A percentile compares a stretch with the other conserved stretches of the same genome.
Conservation (phyloP, 164 flowering plant species). For the Protea cynaroides region DNA sequence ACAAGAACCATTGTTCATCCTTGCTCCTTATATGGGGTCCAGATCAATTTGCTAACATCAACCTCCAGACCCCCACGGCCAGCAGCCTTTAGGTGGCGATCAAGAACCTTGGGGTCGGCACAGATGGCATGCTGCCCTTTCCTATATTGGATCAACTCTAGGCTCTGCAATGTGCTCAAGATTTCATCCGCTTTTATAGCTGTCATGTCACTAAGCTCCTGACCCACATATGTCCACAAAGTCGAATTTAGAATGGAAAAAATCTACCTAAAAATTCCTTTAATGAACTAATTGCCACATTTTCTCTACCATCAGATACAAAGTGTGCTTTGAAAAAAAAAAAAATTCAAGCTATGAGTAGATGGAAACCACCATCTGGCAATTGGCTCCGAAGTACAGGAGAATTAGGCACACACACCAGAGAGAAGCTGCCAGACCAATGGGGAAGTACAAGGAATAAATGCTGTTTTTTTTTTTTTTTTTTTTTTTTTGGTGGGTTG, state of each 20-base stretch:
- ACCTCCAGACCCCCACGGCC: conserved; percentile 95
- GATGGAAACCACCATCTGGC: too few species aligned
- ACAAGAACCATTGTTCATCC: conserved; percentile 25
- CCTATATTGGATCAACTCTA: conserved; percentile 2
- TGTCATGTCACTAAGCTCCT: conserved; percentile 41
- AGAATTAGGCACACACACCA: too few species aligned
- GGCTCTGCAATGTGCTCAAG: neutral
- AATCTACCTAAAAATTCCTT: too few species aligned
- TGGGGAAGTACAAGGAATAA: neutral
- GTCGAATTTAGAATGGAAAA: neutral
- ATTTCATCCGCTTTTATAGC: conserved; percentile 3
- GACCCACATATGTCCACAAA: conserved; percentile 6
- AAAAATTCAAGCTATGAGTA: too few species aligned
- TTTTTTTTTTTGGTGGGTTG: too few species aligned
- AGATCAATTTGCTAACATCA: conserved; percentile 90
- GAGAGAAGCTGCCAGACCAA: too few species aligned
- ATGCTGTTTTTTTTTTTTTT: too few species aligned
- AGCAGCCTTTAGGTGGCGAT: conserved; percentile 94
- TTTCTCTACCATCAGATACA: too few species aligned
- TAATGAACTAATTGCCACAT: too few species aligned
- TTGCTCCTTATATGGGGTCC: conserved; percentile 97
- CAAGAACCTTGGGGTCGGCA: conserved; percentile 92
- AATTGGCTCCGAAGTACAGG: too few species aligned
- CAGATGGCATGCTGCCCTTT: conserved; percentile 76
- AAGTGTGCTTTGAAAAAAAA: too few species aligned